phyloP scores from a whole-genome alignment of 495 filamentous ascomycete genomes.

The Aspergillus asperescens region DNA sequence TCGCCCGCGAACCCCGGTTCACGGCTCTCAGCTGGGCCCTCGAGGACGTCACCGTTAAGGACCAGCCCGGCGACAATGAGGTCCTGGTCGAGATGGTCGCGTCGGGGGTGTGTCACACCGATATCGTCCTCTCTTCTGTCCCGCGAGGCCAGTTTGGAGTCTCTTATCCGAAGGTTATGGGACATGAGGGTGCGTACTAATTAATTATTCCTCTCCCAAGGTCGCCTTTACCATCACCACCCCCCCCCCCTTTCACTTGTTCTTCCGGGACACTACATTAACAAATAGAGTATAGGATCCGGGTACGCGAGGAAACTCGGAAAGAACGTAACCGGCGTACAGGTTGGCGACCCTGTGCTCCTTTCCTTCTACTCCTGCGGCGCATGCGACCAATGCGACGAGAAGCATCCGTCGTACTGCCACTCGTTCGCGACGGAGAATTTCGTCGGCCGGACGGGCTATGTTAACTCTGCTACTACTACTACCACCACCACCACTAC shows the following conservation, averaged over 20 bases:
- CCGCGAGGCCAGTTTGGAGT: constrained; percentile 10
- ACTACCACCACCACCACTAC: neutral
- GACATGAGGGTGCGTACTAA: constrained; percentile 28
- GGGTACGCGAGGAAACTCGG: constrained; percentile 39
- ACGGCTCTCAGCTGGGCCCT: constrained; percentile 18
- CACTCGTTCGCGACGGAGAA: constrained; percentile 29
- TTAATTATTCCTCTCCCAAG: too few species aligned
- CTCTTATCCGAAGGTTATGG: constrained; percentile 22
- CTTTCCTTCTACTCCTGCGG: constrained; percentile 39
- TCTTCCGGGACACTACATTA: too few species aligned
- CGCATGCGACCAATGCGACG: constrained; percentile 24
- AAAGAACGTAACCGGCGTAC: constrained; percentile 30
- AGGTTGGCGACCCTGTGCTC: constrained; percentile 42
- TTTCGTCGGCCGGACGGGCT: constrained; percentile 23
- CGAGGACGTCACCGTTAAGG: constrained; percentile 23
- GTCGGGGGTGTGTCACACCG: constrained; percentile 41
- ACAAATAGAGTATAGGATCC: constrained; percentile 23
- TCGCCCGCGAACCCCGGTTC: constrained; percentile 13
- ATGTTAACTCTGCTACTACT: neutral
- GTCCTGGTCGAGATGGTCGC: constrained; percentile 36
- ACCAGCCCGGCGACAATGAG: constrained; percentile 28
- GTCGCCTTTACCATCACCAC: too few species aligned
- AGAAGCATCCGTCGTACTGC: constrained; percentile 25
- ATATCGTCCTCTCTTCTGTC: constrained; percentile 21
- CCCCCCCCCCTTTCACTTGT: neutral